A percentile compares a stretch with the other conserved stretches of the same genome.
phyloP scores from a whole-genome alignment of 495 filamentous ascomycete genomes.

The Mytilinidion resinicola region DNA sequence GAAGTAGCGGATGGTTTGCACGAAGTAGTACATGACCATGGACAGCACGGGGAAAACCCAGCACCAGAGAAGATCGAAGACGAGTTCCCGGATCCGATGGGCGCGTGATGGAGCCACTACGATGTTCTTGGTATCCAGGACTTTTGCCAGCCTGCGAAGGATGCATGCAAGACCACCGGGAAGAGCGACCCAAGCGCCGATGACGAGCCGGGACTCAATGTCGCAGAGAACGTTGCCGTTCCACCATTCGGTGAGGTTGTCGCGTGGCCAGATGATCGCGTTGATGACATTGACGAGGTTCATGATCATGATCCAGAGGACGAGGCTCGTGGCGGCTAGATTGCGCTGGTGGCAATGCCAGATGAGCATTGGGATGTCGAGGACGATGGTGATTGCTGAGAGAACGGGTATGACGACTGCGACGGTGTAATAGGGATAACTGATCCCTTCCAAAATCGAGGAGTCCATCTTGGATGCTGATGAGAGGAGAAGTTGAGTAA shows the following conservation, averaged over 20 bases:
- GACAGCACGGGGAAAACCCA: conserved; percentile 59
- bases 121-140: conserved; percentile 59
- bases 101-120: conserved; percentile 46
- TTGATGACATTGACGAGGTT: conserved; percentile 71
- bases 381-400: conserved; percentile 49
- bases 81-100: conserved; percentile 47
- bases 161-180: conserved; percentile 59
- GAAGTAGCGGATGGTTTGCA: conserved; percentile 64
- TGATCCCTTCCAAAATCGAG: background rate
- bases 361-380: conserved; percentile 51
- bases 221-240: conserved; percentile 75
- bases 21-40: conserved; percentile 61
- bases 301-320: conserved; percentile 56
- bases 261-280: conserved; percentile 71
- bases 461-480: background rate
- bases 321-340: conserved; percentile 54
- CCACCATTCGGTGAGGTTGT: conserved; percentile 64
- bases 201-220: conserved; percentile 64
- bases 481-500: background rate
- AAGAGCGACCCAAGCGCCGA: conserved; percentile 56
- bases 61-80: conserved; percentile 62
- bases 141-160: conserved; percentile 64
- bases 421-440: conserved; percentile 5
- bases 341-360: conserved; percentile 56
- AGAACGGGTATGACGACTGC: conserved; percentile 42